phyloP scores from a whole-genome alignment of 176 grass and related monocot genomes.

The Ananas comosus region DNA sequence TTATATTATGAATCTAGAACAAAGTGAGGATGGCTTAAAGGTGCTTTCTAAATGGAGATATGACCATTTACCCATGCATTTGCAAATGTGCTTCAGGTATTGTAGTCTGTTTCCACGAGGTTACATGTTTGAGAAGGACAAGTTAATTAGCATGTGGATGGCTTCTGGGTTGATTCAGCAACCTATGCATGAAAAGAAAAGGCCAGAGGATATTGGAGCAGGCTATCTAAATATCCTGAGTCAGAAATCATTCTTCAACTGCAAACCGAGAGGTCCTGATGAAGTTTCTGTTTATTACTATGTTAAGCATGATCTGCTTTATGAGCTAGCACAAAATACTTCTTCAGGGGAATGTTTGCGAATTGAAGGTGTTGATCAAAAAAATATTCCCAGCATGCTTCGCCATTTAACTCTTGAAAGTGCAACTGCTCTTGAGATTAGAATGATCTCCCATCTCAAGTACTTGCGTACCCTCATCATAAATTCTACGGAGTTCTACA shows the following conservation, averaged over 20 bases:
- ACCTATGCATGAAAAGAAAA: not conserved
- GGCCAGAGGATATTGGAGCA: slow-evolving; percentile 8
- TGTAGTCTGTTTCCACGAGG: slow-evolving; percentile 13
- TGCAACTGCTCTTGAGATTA: not conserved
- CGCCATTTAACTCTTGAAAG: slow-evolving; percentile 17
- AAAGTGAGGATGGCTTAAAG: not conserved
- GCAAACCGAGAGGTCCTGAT: not conserved
- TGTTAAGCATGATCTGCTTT: slow-evolving; percentile 22
- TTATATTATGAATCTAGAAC: not conserved
- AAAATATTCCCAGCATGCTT: slow-evolving; percentile 4
- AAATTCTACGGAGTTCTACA: not conserved
- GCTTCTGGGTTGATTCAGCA: not conserved
- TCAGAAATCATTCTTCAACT: slow-evolving; percentile 22
- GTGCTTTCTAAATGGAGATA: slow-evolving; percentile 5
- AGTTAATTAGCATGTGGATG: slow-evolving; percentile 8
- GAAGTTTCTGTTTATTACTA: not conserved
- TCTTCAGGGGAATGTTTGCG: slow-evolving; percentile 11
- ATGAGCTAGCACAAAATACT: slow-evolving; percentile 20
- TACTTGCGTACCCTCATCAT: not conserved
- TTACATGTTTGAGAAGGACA: not conserved
- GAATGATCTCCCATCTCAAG: not conserved
- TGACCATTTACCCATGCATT: not conserved
- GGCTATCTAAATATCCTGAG: slow-evolving; percentile 6
- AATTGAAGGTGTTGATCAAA: not conserved
- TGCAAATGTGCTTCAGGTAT: slow-evolving; percentile 14